Evolutionary conservation across 2,329 filamentous ascomycete genomes (phyloP), one percentile per base, ranked within the genome.

Genomic region (Exophiala sideris): DNA sequence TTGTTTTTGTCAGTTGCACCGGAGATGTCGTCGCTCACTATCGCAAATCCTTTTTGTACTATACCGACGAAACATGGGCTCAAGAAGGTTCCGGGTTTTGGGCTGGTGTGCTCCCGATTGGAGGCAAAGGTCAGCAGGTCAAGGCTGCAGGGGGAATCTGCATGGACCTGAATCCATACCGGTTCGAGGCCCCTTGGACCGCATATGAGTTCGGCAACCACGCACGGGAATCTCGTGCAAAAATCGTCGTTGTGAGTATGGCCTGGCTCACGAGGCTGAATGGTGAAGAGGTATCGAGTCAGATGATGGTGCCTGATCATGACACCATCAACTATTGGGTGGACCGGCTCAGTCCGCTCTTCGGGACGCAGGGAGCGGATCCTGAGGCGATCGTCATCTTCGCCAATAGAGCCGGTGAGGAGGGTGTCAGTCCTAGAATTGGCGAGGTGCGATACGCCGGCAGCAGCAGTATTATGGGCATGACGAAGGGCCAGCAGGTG

Each of bases 1-100:
- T 79, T 3, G 75, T 86, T 14, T 79, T 82, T 20, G 75, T 85
- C 21, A 73, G 75, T n/a, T 76, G 80, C 3, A 60, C 66, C 0
- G 83, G 83, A 3, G 63, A 73, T n/a, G 69, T 83, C 2, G 61
- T 85, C 10, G 70, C 73, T 41, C 83, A 84, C 64, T 85, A 86
- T 68, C 79, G 82, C 58, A 86, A 86, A 66, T 75, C 76, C 9
- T 85, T 85, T 62, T 76, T 86, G 56, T 86, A 85, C 71, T 85
- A 83, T 68, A 85, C 83, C 6, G 83, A 86, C 62, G 83, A 85
- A 63, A 81, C 79, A 1, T 86, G 83, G 83, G 81, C 83, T 2
- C 64, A 71, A 12, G 80, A 83, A 70, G 79, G 79, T 2, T 55
- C 61, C 18, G 62, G 68, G 32, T 66, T 68, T 57, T 63, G 65